Percentiles rank a stretch among this genome's conserved stretches.
These are phyloP conservation scores for Dactylellina sp. DNA, from an alignment of 2,329 filamentous ascomycete genomes.

Conservation along the genomic window DNA sequence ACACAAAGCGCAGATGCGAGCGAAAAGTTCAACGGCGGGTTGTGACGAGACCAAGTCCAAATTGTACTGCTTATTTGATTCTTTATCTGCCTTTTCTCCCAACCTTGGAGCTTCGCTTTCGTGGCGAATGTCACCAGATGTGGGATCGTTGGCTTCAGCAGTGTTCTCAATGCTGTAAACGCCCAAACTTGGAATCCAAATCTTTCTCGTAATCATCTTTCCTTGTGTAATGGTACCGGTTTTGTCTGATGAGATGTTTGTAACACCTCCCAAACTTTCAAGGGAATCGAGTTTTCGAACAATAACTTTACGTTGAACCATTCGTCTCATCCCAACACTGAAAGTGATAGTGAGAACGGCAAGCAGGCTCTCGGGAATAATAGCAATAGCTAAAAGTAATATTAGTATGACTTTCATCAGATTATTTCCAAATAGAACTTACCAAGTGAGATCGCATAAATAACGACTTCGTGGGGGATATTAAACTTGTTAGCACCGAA, in stretches of 20 bases:
- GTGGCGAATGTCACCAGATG: conserved; percentile 68
- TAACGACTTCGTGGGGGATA: conserved; percentile 70
- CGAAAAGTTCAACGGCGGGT: conserved; percentile 28
- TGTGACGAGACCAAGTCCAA: conserved; percentile 42
- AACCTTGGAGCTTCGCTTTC: conserved; percentile 66
- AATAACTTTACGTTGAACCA: conserved; percentile 56
- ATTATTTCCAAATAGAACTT: conserved; percentile 58
- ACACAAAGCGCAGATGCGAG: conserved; percentile 66
- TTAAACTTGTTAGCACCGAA: conserved; percentile 71
- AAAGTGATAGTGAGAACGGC: conserved; percentile 69
- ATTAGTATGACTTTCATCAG: conserved; percentile 58
- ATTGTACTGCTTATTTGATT: conserved; percentile 38
- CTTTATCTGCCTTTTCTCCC: conserved; percentile 59
- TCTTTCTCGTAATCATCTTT: conserved; percentile 73
- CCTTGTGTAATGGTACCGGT: conserved; percentile 73
- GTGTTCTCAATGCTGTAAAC: conserved; percentile 71
- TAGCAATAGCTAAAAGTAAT: conserved; percentile 66
- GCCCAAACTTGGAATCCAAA: conserved; percentile 71
- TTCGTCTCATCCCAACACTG: conserved; percentile 61
- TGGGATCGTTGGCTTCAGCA: conserved; percentile 71
- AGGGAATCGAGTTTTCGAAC: conserved; percentile 62
- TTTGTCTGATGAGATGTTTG: conserved; percentile 70
- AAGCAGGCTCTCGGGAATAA: conserved; percentile 74
- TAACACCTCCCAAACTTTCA: conserved; percentile 71
- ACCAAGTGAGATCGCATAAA: conserved; percentile 73